A percentile compares a stretch with the other conserved stretches of the same genome.
phyloP scores from a whole-genome alignment of 768 basidiomycete species.

The Leccinellum rugosiceps region DNA sequence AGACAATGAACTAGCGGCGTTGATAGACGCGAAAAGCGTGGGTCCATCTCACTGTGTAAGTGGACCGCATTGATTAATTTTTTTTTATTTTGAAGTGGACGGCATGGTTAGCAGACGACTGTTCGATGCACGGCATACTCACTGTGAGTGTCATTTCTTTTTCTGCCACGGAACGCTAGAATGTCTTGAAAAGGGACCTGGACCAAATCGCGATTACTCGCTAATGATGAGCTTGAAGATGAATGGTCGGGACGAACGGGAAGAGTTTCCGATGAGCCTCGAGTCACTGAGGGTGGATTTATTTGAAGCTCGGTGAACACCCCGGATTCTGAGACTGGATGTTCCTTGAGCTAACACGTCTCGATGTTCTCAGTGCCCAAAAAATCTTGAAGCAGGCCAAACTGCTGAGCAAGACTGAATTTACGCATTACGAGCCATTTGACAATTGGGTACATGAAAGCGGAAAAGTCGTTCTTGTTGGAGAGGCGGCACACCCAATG shows the following conservation, averaged over 20 bases:
- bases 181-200: constrained; percentile 6
- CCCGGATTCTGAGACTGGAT: too few relatives aligned
- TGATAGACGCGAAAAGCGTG: constrained; percentile 14
- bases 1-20: constrained; percentile 14
- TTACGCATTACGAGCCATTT: constrained; percentile 35
- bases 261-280: constrained; percentile 10
- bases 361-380: constrained; percentile 7
- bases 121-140: constrained; percentile 15
- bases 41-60: background rate
- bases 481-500: constrained; percentile 58
- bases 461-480: constrained; percentile 49
- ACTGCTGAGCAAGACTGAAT: constrained; percentile 25
- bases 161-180: background rate
- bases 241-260: background rate
- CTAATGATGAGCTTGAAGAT: constrained; percentile 10
- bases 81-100: constrained; percentile 12
- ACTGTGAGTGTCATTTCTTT: constrained; percentile 9
- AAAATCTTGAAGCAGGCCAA: constrained; percentile 18
- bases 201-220: constrained; percentile 13
- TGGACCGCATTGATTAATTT: background rate
- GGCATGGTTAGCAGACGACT: constrained; percentile 22
- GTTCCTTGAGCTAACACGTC: background rate
- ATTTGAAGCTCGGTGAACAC: constrained; percentile 23
- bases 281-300: constrained; percentile 11
- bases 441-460: constrained; percentile 51